Evolutionary conservation across 306 rosid species (phyloP).

Genomic region (Canavalia ensiformis): DNA sequence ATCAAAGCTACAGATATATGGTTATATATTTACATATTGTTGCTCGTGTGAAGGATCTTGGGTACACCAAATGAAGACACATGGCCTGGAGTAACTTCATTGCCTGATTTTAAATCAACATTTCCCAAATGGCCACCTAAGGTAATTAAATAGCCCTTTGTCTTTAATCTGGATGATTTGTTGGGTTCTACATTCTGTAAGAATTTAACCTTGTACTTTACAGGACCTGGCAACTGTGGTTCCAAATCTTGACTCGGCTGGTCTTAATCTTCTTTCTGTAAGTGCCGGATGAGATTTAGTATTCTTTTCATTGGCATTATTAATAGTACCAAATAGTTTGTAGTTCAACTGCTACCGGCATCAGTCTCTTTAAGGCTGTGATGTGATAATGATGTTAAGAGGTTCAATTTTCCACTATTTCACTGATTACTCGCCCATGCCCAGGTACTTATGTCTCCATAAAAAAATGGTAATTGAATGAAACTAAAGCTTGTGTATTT

Average conservation of each 20-base stretch:
- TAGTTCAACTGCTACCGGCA: background rate
- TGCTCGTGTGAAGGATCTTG: slow-evolving; percentile 73
- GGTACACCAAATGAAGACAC: slow-evolving; percentile 96
- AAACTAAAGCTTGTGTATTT: background rate
- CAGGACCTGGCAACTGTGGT: slow-evolving; percentile 86
- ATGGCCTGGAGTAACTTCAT: slow-evolving; percentile 97
- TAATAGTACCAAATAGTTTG: background rate
- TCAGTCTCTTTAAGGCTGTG: slow-evolving; percentile 16
- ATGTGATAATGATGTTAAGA: background rate
- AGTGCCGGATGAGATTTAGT: slow-evolving; percentile 52
- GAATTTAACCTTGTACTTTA: slow-evolving; percentile 37
- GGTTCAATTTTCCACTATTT: slow-evolving; percentile 13
- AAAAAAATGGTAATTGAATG: background rate
- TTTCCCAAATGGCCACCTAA: slow-evolving; percentile 92
- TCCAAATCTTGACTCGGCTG: slow-evolving; percentile 87
- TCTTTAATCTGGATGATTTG: slow-evolving; percentile 22
- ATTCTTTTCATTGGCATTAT: slow-evolving; percentile 23
- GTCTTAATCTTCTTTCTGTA: slow-evolving; percentile 92
- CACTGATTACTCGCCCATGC: background rate
- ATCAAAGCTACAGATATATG: slow-evolving; percentile 10
- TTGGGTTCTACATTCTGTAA: slow-evolving; percentile 19
- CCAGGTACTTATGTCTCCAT: background rate
- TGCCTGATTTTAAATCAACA: slow-evolving; percentile 96
- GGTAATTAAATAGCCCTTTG: slow-evolving; percentile 59
- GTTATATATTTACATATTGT: slow-evolving; percentile 33